Evolutionary conservation across 2,329 filamentous ascomycete species (phyloP), one percentile per base, ranked within the genome.

Genomic region (Ophiostoma himal-ulmi): DNA sequence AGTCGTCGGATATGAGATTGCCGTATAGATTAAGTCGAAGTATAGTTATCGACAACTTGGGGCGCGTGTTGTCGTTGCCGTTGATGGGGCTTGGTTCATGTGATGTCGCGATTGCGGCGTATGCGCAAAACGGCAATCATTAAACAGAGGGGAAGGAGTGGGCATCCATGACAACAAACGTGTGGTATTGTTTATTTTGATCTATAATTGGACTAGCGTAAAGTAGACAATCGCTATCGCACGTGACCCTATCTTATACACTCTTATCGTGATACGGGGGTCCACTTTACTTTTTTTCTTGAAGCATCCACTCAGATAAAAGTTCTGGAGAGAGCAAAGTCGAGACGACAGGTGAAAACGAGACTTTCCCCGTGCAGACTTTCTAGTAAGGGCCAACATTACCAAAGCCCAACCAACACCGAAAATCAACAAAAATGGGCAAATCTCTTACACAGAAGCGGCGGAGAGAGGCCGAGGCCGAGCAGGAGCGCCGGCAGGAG

Each of bases 381-480:
- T 3, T 39, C 17, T 48, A 39, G 26, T 36, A 62, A 30, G 57
- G 67, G 34, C 17, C 34, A 17, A 20, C 54, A 26, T 71, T 39
- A 48, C 44, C 37, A 60, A 5, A 13, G 39, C 30, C 39, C 26
- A 22, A 14, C 10, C n/a, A 36, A 13, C 62, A 22, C 13, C 69
- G 14, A n/a, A 14, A 48, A 39, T 26, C 17, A 13, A 22, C 52
- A 57, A 26, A 44, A 1, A 77, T 77, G 76, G 76, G 73, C 22
- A 77, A 76, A 57, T 74, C 76, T 10, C 70, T 70, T 1, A 74
- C 74, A 37, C 79, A 80, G 68, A 80, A 80, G 72, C 75, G 79
- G 69, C 76, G 78, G 57, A 75, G 78, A 70, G 79, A 80, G 71
- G 75, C 77, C 14, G 78, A 79, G 68, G 78, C 76, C 36, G 75